A percentile compares a stretch with the other conserved stretches of the same genome.
phyloP scores from a whole-genome alignment of 2,329 filamentous ascomycete species.

The Botrytis elliptica region DNA sequence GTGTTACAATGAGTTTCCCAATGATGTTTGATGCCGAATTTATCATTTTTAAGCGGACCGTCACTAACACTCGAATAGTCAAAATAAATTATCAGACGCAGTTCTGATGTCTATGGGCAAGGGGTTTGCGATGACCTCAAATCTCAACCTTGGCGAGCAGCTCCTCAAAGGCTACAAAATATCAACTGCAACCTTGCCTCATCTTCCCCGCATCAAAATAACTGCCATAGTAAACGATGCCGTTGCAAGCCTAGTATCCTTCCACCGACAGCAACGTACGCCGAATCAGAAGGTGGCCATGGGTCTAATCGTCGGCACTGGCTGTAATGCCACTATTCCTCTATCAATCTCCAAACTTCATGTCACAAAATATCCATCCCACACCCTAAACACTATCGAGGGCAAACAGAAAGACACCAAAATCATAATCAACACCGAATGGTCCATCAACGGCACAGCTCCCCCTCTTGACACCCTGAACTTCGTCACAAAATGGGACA shows the following conservation, averaged over 20 bases:
- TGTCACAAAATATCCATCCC: conserved; percentile 57
- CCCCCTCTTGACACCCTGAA: conserved; percentile 60
- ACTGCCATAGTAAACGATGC: conserved; percentile 79
- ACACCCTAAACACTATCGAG: conserved; percentile 42
- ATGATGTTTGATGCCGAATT: conserved; percentile 47
- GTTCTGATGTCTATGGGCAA: conserved; percentile 69
- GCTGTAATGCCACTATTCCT: conserved; percentile 77
- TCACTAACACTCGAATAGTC: conserved; percentile 38
- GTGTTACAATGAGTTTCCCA: conserved; percentile 70
- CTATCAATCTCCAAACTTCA: conserved; percentile 63
- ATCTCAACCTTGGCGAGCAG: conserved; percentile 59
- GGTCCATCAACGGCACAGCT: conserved; percentile 76
- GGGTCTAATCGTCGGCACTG: conserved; percentile 79
- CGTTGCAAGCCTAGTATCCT: conserved; percentile 74
- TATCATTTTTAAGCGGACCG: background rate
- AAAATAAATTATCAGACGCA: conserved; percentile 61
- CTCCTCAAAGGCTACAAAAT: conserved; percentile 57
- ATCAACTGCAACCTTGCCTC: conserved; percentile 40
- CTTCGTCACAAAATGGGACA: conserved; percentile 71
- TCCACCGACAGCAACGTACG: conserved; percentile 65
- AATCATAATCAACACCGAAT: conserved; percentile 80
- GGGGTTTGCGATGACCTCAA: conserved; percentile 62
- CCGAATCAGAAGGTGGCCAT: conserved; percentile 66
- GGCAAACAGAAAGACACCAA: conserved; percentile 49
- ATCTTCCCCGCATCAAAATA: conserved; percentile 65